These are phyloP conservation scores for Moniliophthora roreri DNA, from an alignment of 1,284 basidiomycete genomes.

Conservation along the genomic window DNA sequence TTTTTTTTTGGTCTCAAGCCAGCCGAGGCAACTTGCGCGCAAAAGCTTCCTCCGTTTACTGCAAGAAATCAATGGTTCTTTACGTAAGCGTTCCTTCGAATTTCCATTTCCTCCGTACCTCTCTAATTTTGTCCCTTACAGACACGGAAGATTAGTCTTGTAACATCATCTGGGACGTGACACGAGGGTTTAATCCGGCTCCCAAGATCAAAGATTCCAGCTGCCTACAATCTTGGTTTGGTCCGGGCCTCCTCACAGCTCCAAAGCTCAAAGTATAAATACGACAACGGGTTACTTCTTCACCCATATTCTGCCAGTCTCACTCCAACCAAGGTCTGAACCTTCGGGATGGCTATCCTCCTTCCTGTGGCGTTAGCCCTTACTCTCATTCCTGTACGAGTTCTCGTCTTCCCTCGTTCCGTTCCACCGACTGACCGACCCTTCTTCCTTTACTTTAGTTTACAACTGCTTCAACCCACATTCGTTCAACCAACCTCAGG, in stretches of 20 bases:
- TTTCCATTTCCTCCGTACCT: background rate
- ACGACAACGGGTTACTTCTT: background rate
- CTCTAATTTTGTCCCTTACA: background rate
- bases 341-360: constrained; percentile 26
- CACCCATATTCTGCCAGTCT: background rate
- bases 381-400: constrained; percentile 34
- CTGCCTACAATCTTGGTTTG: background rate
- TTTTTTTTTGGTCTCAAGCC: background rate
- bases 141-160: background rate
- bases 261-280: constrained; percentile 11
- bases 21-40: background rate
- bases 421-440: constrained; percentile 7
- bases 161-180: background rate
- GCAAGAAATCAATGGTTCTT: background rate
- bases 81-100: background rate
- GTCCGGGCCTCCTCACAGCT: background rate
- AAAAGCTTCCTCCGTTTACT: background rate
- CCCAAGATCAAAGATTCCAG: background rate
- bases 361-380: constrained; percentile 32
- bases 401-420: background rate
- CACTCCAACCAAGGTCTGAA: constrained; percentile 3
- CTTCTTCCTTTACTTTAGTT: constrained; percentile 19
- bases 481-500: constrained; percentile 17
- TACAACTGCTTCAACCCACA: constrained; percentile 24
- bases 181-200: too few species aligned